A percentile compares a stretch with the other conserved stretches of the same genome.
Evolutionary conservation across 208 protist genomes (phyloP).

Genomic region (Naegleria gruberi): DNA sequence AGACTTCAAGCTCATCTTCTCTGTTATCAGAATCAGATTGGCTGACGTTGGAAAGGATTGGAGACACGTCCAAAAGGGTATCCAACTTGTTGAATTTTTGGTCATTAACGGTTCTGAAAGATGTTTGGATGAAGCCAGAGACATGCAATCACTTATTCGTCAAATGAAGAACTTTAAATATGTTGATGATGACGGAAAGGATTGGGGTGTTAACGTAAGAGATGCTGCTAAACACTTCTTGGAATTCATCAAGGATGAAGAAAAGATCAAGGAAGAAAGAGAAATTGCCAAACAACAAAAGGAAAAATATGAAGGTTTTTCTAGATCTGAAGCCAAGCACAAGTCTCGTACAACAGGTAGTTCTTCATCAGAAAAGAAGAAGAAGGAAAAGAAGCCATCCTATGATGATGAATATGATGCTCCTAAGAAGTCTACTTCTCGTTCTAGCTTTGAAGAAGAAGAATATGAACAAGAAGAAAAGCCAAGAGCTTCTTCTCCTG

Average conservation of each 20-base stretch:
- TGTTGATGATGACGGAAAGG: conserved; percentile 18
- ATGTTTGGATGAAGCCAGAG: conserved; percentile 7
- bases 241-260: conserved; percentile 12
- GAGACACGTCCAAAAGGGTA: conserved; percentile 18
- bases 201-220: background rate
- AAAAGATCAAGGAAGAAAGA: background rate
- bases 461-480: background rate
- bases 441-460: background rate
- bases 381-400: background rate
- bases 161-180: conserved; percentile 10
- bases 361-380: background rate
- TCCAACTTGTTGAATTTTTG: conserved; percentile 25
- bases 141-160: background rate
- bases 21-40: background rate
- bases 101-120: conserved; percentile 25
- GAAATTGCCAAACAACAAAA: background rate
- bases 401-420: conserved; percentile 12
- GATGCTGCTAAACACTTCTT: conserved; percentile 3
- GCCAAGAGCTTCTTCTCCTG: background rate
- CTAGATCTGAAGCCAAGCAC: background rate
- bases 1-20: conserved; percentile 16
- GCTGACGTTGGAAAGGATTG: conserved; percentile 1
- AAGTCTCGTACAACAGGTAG: background rate
- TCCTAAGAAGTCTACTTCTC: background rate
- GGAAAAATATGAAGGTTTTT: conserved; percentile 10